Base-by-base conservation (phyloP, 1,284 basidiomycete genomes). In the Sporisorium exsertum region DNA sequence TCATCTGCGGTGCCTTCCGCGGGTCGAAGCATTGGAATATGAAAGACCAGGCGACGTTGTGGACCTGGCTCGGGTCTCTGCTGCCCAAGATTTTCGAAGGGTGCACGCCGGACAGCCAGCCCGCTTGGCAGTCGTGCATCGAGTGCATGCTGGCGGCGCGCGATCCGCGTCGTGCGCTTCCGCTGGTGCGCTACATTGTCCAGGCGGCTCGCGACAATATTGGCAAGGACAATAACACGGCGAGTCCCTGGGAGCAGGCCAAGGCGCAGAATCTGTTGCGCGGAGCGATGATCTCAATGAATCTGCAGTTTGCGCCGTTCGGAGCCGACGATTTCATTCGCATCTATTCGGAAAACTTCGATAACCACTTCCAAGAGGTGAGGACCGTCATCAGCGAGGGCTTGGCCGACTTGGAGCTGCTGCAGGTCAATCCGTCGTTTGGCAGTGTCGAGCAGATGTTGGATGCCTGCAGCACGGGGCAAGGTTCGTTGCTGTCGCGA, bases 21-120 rank as follows among this genome's bases (percentile, higher is more conserved):
- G 95, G 94, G 27, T 91, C 92, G 15, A 97, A 97, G 86, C 94
- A 98, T 85, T 99, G 96, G 96, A 88, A 91, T 0, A 88, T 88
- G 64, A 86, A 87, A 58, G 87, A 89, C 69, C 89, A 90, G 51
- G 86, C 90, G 52, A 84, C 86, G 52, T 86, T 98, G 4, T 96
- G 94, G 94, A 83, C 87, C 33, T 99, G 96, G 97, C 88, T 93
- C 52, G 88, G 88, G 13, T 87, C 88, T n/a, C 90, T 90, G 47
- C 86, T 97, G 29, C 89, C 91, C 47, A 87, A 88, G 46, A 91
- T 96, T 64, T 92, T 93, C 78, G 87, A 89, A 4, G 91, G 72
- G 7, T 76, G 72, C 71, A 87, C 86, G n/a, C 87, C 86, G 6
- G 87, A 87, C 70, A 87, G 86, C 33, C 86, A 87, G 72, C 79